Conservation (phyloP, 208 protist species). For the Leishmania tropica region DNA sequence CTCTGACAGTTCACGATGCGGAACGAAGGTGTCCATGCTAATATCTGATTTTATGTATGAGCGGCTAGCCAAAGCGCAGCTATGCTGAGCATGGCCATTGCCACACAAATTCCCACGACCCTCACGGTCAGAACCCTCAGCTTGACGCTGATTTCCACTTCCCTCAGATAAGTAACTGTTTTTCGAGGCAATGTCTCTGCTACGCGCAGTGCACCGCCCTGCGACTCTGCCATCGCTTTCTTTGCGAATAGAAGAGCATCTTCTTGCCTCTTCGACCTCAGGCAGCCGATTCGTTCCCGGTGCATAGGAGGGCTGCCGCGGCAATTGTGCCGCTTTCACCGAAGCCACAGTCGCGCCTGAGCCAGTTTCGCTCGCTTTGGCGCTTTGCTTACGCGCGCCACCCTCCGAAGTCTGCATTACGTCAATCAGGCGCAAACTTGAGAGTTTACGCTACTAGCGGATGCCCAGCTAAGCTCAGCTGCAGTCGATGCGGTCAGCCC, state of each 20-base stretch:
- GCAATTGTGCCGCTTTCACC: not conserved
- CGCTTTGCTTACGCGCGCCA: not conserved
- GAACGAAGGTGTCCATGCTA: not conserved
- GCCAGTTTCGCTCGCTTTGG: not conserved
- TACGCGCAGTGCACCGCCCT: conserved; percentile 4
- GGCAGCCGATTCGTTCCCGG: conserved; percentile 6
- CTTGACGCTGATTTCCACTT: not conserved
- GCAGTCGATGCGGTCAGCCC: not conserved
- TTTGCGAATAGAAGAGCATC: not conserved
- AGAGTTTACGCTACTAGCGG: not conserved
- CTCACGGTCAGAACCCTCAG: not conserved
- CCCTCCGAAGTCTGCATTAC: not conserved
- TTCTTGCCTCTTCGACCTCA: not conserved
- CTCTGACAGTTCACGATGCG: not conserved
- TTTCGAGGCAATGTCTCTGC: conserved; percentile 4
- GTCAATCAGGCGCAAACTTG: not conserved
- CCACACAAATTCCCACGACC: not conserved
- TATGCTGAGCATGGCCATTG: not conserved
- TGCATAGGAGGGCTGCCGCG: not conserved
- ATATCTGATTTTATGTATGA: not conserved
- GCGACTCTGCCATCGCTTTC: not conserved
- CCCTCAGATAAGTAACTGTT: not conserved
- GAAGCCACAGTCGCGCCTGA: not conserved
- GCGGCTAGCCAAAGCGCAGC: not conserved
- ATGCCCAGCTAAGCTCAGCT: not conserved